phyloP scores from a whole-genome alignment of 2,329 filamentous ascomycete genomes.

The Verticillium klebahnii region DNA sequence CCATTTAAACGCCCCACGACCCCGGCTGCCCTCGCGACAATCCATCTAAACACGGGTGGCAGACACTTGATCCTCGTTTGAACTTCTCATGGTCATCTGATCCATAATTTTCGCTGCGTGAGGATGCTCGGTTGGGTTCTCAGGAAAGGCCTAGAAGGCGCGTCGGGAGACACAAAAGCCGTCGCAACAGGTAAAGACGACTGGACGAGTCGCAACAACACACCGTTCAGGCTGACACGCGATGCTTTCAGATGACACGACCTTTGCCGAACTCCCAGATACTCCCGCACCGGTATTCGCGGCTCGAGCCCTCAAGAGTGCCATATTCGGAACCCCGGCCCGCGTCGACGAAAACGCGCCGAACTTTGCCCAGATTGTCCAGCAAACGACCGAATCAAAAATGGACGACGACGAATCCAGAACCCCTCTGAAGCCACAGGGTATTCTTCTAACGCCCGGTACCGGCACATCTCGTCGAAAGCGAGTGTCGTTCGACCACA shows the following conservation, averaged over 20 bases:
- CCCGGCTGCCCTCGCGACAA: constrained; percentile 1
- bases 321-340: constrained; percentile 56
- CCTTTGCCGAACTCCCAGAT: constrained; percentile 53
- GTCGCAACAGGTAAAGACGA: constrained; percentile 21
- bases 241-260: constrained; percentile 27
- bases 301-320: constrained; percentile 59
- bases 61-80: background rate
- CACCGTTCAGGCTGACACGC: background rate
- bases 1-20: background rate
- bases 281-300: constrained; percentile 65
- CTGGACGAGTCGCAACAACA: background rate
- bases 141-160: constrained; percentile 38
- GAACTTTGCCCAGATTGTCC: constrained; percentile 14
- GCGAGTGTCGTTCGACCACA: constrained; percentile 60
- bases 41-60: constrained; percentile 4
- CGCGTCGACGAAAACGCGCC: constrained; percentile 27
- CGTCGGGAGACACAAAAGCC: constrained; percentile 25
- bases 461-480: constrained; percentile 57
- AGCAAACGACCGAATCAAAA: constrained; percentile 5
- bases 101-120: background rate
- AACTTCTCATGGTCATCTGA: background rate
- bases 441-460: constrained; percentile 61
- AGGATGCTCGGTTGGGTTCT: constrained; percentile 58
- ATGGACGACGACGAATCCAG: constrained; percentile 22
- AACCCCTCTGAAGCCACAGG: constrained; percentile 45